Conservation (phyloP, 495 filamentous ascomycete species). For the Tetracladium setigerum region DNA sequence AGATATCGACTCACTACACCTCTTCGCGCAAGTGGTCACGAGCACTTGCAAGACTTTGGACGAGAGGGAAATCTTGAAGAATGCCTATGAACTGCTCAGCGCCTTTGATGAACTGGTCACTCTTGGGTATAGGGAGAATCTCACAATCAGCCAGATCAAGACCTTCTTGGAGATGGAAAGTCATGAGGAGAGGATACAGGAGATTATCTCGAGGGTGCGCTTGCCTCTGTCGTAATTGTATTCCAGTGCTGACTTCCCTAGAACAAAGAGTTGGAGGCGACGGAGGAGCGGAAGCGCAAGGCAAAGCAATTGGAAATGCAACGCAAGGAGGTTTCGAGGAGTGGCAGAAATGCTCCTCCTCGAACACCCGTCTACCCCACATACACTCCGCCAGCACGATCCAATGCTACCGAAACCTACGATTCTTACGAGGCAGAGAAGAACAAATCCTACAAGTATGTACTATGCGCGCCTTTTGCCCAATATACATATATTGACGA, state of each 20-base stretch:
- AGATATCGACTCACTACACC: slow-evolving; percentile 94
- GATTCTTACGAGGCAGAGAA: slow-evolving; percentile 94
- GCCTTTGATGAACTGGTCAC: slow-evolving; percentile 97
- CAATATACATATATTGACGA: slow-evolving; percentile 22
- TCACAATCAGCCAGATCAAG: slow-evolving; percentile 92
- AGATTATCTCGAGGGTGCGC: slow-evolving; percentile 85
- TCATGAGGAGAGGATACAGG: slow-evolving; percentile 96
- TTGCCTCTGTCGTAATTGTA: neutral
- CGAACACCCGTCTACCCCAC: slow-evolving; percentile 78
- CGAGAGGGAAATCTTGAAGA: slow-evolving; percentile 86
- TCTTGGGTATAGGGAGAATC: slow-evolving; percentile 89
- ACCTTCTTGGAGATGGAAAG: slow-evolving; percentile 99
- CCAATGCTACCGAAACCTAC: slow-evolving; percentile 70
- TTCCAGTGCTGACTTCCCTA: slow-evolving; percentile 31
- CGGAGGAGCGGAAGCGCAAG: slow-evolving; percentile 93
- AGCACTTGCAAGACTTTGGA: slow-evolving; percentile 95
- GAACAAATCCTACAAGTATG: slow-evolving; percentile 60
- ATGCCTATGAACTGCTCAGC: slow-evolving; percentile 91
- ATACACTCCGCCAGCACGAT: slow-evolving; percentile 74
- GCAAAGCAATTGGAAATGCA: slow-evolving; percentile 98
- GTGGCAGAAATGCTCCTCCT: slow-evolving; percentile 43
- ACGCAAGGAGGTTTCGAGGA: slow-evolving; percentile 75
- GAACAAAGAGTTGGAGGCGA: slow-evolving; percentile 98
- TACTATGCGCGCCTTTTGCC: slow-evolving; percentile 15
- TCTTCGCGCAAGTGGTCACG: slow-evolving; percentile 93